These are phyloP conservation scores for Colletotrichum spinosum DNA, from an alignment of 2,329 filamentous ascomycete genomes.

Conservation along the genomic window DNA sequence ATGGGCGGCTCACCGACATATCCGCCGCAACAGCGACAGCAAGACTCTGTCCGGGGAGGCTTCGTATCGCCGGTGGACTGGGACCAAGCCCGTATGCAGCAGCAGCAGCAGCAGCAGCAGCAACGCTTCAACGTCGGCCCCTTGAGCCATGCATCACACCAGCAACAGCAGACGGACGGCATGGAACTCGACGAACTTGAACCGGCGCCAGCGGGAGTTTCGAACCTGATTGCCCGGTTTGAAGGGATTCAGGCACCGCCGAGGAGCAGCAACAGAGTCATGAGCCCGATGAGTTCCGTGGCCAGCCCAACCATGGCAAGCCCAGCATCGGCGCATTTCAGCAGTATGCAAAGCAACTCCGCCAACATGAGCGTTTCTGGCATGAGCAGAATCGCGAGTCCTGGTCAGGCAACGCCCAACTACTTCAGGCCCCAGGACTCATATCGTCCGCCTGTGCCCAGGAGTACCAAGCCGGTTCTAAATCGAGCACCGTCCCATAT, in stretches of 20 bases:
- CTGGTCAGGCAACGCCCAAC: slow-evolving; percentile 41
- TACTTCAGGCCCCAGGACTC: slow-evolving; percentile 31
- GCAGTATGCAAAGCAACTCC: slow-evolving; percentile 43
- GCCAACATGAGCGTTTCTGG: slow-evolving; percentile 38
- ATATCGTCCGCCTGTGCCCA: slow-evolving; percentile 49
- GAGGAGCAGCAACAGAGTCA: slow-evolving; percentile 43
- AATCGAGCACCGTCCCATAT: slow-evolving; percentile 38
- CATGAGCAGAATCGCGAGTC: slow-evolving; percentile 45
- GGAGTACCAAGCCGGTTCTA: slow-evolving; percentile 52
- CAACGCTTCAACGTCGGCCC: slow-evolving; percentile 35
- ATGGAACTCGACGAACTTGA: slow-evolving; percentile 38
- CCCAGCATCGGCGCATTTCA: slow-evolving; percentile 46
- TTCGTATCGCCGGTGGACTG: slow-evolving; percentile 50
- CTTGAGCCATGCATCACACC: slow-evolving; percentile 19
- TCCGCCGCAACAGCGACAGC: slow-evolving; percentile 37
- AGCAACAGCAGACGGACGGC: slow-evolving; percentile 28
- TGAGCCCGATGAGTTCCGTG: slow-evolving; percentile 42
- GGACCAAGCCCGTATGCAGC: slow-evolving; percentile 46
- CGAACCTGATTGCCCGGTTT: slow-evolving; percentile 54
- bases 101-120: slow-evolving; percentile 40
- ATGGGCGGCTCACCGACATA: slow-evolving; percentile 43
- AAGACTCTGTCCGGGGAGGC: slow-evolving; percentile 16
- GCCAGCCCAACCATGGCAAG: slow-evolving; percentile 38
- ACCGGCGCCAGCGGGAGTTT: slow-evolving; percentile 45
- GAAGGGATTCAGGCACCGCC: slow-evolving; percentile 50